Conservation (phyloP, 495 filamentous ascomycete species). For the Mycothermus thermophilus region DNA sequence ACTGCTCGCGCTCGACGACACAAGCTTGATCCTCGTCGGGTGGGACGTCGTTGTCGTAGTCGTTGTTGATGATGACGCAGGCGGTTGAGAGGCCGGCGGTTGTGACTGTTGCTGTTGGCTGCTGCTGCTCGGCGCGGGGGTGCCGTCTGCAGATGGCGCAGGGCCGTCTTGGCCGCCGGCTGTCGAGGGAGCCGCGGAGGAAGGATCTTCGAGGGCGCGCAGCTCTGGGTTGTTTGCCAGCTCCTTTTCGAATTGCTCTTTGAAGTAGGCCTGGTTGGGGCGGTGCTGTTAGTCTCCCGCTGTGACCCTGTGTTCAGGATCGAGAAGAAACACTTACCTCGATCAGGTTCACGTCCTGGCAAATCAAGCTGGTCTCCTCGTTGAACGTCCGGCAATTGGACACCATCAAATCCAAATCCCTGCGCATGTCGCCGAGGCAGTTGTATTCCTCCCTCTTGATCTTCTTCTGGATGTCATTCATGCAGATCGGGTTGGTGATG, state of each 20-base stretch:
- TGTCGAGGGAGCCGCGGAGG: slow-evolving; percentile 17
- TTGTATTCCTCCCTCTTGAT: slow-evolving; percentile 90
- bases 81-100: not conserved
- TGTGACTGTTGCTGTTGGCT: too few species aligned
- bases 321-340: slow-evolving; percentile 45
- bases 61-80: slow-evolving; percentile 14
- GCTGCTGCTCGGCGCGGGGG: too few species aligned
- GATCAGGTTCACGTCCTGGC: slow-evolving; percentile 82
- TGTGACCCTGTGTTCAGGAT: slow-evolving; percentile 11
- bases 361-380: slow-evolving; percentile 82
- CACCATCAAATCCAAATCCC: slow-evolving; percentile 71
- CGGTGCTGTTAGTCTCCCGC: slow-evolving; percentile 9
- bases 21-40: slow-evolving; percentile 35
- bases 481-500: slow-evolving; percentile 81
- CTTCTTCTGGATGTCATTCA: slow-evolving; percentile 82
- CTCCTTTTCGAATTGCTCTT: slow-evolving; percentile 52
- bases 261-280: slow-evolving; percentile 44
- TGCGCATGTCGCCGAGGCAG: slow-evolving; percentile 61
- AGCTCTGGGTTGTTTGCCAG: slow-evolving; percentile 60
- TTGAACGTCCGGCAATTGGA: slow-evolving; percentile 90
- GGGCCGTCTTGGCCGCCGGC: slow-evolving; percentile 51
- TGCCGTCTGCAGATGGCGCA: not conserved
- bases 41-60: slow-evolving; percentile 35
- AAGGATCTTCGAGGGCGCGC: slow-evolving; percentile 48
- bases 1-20: not conserved